A percentile compares a stretch with the other conserved stretches of the same genome.
Evolutionary conservation across 176 grass and related monocot genomes (phyloP).

Genomic region (Paspalum vaginatum): DNA sequence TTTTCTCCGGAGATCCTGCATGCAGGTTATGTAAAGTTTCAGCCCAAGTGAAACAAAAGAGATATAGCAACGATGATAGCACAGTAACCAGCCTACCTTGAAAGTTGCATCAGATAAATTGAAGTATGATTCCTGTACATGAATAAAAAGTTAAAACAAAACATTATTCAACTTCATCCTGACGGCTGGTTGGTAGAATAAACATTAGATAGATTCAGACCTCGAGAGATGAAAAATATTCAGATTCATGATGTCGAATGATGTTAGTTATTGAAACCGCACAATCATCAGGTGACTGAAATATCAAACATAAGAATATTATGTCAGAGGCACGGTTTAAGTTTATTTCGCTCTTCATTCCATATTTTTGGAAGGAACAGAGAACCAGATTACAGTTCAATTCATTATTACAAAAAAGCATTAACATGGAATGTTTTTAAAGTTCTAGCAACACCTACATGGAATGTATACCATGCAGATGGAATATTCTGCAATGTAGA

Average conservation of each 20-base stretch:
- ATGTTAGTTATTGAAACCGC: slow-evolving; percentile 67
- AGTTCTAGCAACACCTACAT: background rate
- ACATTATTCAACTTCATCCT: slow-evolving; percentile 16
- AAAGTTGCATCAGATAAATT: slow-evolving; percentile 87
- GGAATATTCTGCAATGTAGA: background rate
- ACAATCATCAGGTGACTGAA: slow-evolving; percentile 83
- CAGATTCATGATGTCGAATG: slow-evolving; percentile 79
- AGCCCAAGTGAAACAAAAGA: background rate
- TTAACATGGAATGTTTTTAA: background rate
- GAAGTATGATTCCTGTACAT: slow-evolving; percentile 77
- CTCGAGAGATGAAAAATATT: slow-evolving; percentile 88
- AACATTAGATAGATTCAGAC: slow-evolving; percentile 51
- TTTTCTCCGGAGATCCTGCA: slow-evolving; percentile 93
- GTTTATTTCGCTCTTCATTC: background rate
- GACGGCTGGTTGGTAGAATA: slow-evolving; percentile 29
- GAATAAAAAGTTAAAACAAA: slow-evolving; percentile 22
- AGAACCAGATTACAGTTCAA: slow-evolving; percentile 9
- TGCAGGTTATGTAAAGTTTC: slow-evolving; percentile 15
- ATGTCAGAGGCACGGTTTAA: slow-evolving; percentile 21
- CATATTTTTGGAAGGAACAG: background rate
- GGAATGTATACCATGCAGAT: background rate
- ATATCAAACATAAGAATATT: slow-evolving; percentile 35
- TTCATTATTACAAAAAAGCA: background rate
- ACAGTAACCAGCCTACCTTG: slow-evolving; percentile 59
- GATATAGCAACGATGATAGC: background rate